Base-by-base conservation (phyloP, 179 eudicot genomes). In the Silene coronaria region DNA sequence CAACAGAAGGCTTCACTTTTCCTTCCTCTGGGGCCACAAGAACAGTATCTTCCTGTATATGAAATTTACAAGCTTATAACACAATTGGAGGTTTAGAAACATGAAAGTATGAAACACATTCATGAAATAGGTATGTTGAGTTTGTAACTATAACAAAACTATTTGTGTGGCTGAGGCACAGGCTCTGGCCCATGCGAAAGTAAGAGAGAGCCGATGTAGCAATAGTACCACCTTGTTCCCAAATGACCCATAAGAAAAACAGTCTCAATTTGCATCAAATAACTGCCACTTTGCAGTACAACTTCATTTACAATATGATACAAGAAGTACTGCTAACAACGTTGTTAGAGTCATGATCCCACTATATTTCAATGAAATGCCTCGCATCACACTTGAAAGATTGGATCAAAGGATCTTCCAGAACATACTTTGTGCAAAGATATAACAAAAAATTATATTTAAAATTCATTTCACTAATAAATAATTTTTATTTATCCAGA, bases 11-110 rank as follows among this genome's bases (percentile, higher is more conserved):
- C 84, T 81, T 77, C 26, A 42, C n/a, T 63, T 61, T 74, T 26
- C 77, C 78, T 62, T 68, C 72, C 51, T 77, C 80, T 12, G 84
- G 84, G 27, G 80, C 19, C 62, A 81, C 80, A 36, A 77, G 80
- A 48, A 77, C 66, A 11, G 76, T 55, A 74, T 81, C 84, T 75
- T 77, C 84, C 84, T 81, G 78, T 74, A 77, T 14, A 13, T 28
- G 26, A 53, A 48, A 63, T 16, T 55, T 8, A 1, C 53, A 70
- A 21, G 27, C 22, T 61, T 36, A 46, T 14, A 71, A 26, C 71
- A 63, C 64, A 48, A 21, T 46, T 64, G 12, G 23, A 71, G 23
- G 19, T 26, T n/a, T 3, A 26, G 2, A 55, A 22, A 55, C 21
- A 5, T 55, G 22, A 55, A 55, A 55, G 16, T 55, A 23, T 22